These are phyloP conservation scores for Linnemannia exigua DNA, from an alignment of 192 early-diverging fungal genomes.

Conservation along the genomic window DNA sequence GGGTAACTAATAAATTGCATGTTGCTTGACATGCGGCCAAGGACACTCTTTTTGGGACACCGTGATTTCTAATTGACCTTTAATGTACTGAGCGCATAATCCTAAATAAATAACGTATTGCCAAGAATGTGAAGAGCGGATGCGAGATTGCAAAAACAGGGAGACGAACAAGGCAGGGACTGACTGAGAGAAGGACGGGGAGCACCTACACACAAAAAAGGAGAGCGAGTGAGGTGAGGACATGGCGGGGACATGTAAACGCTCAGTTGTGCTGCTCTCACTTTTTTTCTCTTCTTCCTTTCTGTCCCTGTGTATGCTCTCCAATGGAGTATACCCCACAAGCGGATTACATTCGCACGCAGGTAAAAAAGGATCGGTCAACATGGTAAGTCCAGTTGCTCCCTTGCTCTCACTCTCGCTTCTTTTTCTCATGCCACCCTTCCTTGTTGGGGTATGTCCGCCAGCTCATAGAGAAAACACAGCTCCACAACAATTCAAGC, in stretches of 20 bases:
- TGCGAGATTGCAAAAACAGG: not conserved
- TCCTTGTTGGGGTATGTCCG: not conserved
- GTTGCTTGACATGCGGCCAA: too few relatives aligned
- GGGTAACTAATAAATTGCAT: too few relatives aligned
- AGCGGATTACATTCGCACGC: not conserved
- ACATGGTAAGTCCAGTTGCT: not conserved
- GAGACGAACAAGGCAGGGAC: not conserved
- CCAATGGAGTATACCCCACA: not conserved
- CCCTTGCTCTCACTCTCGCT: not conserved
- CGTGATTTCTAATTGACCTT: too few relatives aligned
- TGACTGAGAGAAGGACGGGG: not conserved
- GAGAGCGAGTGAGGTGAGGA: too few relatives aligned
- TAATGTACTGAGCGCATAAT: not conserved
- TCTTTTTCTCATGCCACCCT: slow-evolving; percentile 1
- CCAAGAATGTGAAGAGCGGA: slow-evolving; percentile 3
- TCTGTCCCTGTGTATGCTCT: not conserved
- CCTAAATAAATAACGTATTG: not conserved
- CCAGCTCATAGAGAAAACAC: not conserved
- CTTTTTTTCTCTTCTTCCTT: not conserved
- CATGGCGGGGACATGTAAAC: too few relatives aligned
- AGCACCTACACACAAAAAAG: not conserved
- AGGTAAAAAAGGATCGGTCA: not conserved
- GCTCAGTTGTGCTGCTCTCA: too few relatives aligned
- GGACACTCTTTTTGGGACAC: too few relatives aligned
- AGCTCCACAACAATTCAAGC: not conserved